Conservation (phyloP, 179 eudicot genomes). For the Patellifolia procumbens region DNA sequence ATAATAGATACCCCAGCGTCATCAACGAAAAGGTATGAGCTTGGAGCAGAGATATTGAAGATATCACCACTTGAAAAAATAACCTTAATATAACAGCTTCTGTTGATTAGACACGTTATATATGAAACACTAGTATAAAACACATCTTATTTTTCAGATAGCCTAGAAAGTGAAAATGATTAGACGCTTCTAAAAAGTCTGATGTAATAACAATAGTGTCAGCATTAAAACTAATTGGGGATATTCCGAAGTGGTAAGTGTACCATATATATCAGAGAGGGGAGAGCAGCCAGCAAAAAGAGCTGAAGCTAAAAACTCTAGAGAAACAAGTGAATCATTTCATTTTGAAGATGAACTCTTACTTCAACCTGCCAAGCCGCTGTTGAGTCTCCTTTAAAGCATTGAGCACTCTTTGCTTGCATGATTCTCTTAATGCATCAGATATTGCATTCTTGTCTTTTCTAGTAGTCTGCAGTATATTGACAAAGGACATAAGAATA, state of each 20-base stretch:
- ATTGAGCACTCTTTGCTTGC: constrained; percentile 67
- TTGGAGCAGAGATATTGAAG: constrained; percentile 1
- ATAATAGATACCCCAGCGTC: not conserved
- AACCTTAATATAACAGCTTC: not conserved
- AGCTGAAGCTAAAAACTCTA: not conserved
- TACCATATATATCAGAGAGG: not conserved
- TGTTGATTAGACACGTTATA: too few species aligned
- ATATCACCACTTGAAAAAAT: not conserved
- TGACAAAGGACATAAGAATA: constrained; percentile 18
- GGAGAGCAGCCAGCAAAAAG: not conserved
- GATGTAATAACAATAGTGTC: not conserved
- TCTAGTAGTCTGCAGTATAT: constrained; percentile 45
- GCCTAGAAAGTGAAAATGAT: not conserved
- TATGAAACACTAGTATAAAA: not conserved
- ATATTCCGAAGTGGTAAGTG: not conserved
- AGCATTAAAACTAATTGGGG: not conserved
- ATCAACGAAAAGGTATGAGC: not conserved
- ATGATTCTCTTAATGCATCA: constrained; percentile 60
- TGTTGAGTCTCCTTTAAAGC: constrained; percentile 65
- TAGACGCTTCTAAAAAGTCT: not conserved
- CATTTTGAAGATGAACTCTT: constrained; percentile 16
- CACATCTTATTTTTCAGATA: not conserved
- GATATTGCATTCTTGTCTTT: constrained; percentile 66
- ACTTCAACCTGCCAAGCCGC: constrained; percentile 54
- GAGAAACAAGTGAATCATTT: not conserved